Conservation (phyloP, 208 protist genomes). For the Tritrichomonas foetus region DNA sequence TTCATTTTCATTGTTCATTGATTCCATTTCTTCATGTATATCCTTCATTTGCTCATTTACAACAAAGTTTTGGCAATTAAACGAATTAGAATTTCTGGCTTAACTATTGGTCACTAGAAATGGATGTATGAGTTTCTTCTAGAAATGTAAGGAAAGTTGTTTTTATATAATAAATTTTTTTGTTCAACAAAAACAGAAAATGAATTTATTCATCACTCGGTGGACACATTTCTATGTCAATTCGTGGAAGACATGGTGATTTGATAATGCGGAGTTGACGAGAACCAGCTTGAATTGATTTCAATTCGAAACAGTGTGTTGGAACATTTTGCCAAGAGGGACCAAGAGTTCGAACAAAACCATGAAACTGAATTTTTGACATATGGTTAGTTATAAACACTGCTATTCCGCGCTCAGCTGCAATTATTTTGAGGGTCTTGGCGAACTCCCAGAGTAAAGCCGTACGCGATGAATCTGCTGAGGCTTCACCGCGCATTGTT, state of each 20-base stretch:
- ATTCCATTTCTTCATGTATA: too few species aligned
- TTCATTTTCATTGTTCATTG: too few species aligned
- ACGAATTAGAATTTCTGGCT: too few species aligned
- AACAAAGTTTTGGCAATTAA: too few species aligned
- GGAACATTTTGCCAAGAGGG: neutral
- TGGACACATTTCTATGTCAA: neutral
- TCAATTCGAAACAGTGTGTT: neutral
- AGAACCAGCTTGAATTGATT: neutral
- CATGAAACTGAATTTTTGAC: neutral
- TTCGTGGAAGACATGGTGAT: neutral
- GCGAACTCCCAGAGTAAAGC: neutral
- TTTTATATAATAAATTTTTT: too few species aligned
- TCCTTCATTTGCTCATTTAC: too few species aligned
- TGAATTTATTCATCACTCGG: too few species aligned
- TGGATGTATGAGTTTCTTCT: too few species aligned
- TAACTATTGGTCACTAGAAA: too few species aligned
- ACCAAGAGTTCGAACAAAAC: neutral
- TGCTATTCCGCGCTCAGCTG: neutral
- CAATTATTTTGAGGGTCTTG: neutral
- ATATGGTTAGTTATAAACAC: slow-evolving; percentile 22
- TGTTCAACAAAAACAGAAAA: too few species aligned
- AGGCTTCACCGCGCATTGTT: neutral
- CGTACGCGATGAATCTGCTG: neutral
- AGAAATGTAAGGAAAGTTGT: too few species aligned
- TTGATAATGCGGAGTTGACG: neutral